phyloP scores from a whole-genome alignment of 352 stramenopile species.

The Pythium graminicola region DNA sequence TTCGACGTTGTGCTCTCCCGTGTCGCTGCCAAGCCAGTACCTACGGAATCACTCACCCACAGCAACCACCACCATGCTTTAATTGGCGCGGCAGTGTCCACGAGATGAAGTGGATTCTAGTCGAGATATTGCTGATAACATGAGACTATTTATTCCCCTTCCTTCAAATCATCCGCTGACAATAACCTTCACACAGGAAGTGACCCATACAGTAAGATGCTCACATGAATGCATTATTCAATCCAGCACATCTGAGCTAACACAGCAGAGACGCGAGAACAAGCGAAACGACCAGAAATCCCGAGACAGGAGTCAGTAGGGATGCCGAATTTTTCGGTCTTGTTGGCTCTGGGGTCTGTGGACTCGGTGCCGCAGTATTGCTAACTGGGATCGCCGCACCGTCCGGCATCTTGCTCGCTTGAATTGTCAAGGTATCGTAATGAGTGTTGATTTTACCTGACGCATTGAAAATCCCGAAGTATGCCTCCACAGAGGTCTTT shows the following conservation, averaged over 20 bases:
- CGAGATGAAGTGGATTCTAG: constrained; percentile 7
- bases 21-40: background rate
- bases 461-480: constrained; percentile 72
- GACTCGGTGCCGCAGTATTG: background rate
- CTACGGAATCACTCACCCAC: background rate
- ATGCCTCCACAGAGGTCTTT: constrained; percentile 49
- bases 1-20: constrained; percentile 68
- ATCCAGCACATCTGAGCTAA: too few relatives aligned
- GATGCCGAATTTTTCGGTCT: too few relatives aligned
- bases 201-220: too few relatives aligned
- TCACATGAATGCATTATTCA: too few relatives aligned
- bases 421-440: constrained; percentile 38
- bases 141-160: background rate
- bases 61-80: background rate
- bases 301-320: too few relatives aligned
- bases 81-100: background rate
- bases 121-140: background rate
- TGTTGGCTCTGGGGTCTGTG: background rate
- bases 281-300: too few relatives aligned
- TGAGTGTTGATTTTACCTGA: constrained; percentile 53
- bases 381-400: constrained; percentile 1
- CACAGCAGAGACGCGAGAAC: too few relatives aligned
- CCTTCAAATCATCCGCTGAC: too few relatives aligned
- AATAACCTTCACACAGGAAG: too few relatives aligned
- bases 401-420: constrained; percentile 16